phyloP scores from a whole-genome alignment of 2,329 filamentous ascomycete species.

The Dactylellina leptospora region DNA sequence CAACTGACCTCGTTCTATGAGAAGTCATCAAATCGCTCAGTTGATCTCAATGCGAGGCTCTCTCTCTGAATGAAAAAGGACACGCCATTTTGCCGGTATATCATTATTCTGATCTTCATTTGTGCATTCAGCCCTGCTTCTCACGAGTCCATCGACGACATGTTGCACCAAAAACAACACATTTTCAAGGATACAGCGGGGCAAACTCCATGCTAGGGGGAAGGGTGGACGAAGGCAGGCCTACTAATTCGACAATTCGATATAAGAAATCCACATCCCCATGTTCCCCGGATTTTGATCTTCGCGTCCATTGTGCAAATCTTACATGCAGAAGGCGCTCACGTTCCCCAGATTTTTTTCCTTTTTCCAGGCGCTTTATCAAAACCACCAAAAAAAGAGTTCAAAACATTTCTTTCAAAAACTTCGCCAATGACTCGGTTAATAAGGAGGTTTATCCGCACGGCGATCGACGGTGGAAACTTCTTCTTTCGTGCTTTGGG shows the following conservation, averaged over 20 bases:
- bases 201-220: background rate
- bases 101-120: constrained; percentile 11
- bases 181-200: constrained; percentile 14
- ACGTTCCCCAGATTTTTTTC: constrained; percentile 13
- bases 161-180: constrained; percentile 51
- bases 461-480: constrained; percentile 32
- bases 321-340: background rate
- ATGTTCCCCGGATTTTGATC: constrained; percentile 1
- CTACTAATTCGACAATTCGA: background rate
- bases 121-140: constrained; percentile 7
- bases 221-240: background rate
- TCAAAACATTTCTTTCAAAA: background rate
- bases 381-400: no score
- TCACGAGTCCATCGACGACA: constrained; percentile 9
- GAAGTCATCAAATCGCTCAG: no score
- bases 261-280: background rate
- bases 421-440: constrained; percentile 19
- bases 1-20: no score
- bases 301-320: constrained; percentile 4
- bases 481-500: constrained; percentile 32
- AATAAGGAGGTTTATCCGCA: constrained; percentile 33
- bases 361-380: no score
- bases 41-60: background rate
- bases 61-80: no score
- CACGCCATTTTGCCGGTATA: constrained; percentile 30